Base-by-base conservation (phyloP, 306 rosid species). In the Oxytropis ochrocephala region DNA sequence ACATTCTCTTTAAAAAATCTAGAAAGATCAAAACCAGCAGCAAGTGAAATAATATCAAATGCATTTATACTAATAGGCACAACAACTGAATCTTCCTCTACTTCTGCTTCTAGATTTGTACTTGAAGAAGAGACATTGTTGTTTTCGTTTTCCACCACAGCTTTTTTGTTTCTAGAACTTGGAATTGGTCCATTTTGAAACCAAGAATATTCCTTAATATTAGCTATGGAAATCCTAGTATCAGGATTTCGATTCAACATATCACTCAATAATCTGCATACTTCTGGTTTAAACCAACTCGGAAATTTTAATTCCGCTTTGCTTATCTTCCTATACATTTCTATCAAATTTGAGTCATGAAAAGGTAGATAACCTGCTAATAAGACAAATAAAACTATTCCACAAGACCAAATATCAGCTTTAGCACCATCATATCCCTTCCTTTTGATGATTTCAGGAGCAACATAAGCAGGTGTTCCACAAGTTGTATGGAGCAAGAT, bases 341-440 rank as follows among this genome's bases (percentile, higher is more conserved):
- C 88, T 82, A 90, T 85, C 79, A 92, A 80, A 90, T 89, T 92
- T 7, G 96, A 67, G 39, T 90, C 96, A 51, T 85, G 88, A 69
- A 92, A 90, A 5, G 96, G 98, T 8, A 92, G 95, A 86, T 83
- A 87, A 71, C 96, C 95, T 8, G 98, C 91, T 81, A 92, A 82
- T 30, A 92, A 78, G 54, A 92, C 98, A 79, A 75, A 90, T 18
- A 92, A 78, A 52, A 90, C 90, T 49, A 90, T 91, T 39, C 98
- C 98, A 79, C 98, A 90, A 65, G 98, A 92, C 98, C 98, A 92
- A 36, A 82, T 80, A 73, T 92, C 98, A 70, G 98, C 91, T 86
- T 88, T 92, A 61, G 78, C 92, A 47, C 98, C 96, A 51, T 92
- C 98, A 57, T 92, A 92, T 58, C 96, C 98, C 77, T 78, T 86